Percentiles rank a stretch among this genome's conserved stretches.
Conservation (phyloP, 768 basidiomycete genomes). For the Suillus bovinus region DNA sequence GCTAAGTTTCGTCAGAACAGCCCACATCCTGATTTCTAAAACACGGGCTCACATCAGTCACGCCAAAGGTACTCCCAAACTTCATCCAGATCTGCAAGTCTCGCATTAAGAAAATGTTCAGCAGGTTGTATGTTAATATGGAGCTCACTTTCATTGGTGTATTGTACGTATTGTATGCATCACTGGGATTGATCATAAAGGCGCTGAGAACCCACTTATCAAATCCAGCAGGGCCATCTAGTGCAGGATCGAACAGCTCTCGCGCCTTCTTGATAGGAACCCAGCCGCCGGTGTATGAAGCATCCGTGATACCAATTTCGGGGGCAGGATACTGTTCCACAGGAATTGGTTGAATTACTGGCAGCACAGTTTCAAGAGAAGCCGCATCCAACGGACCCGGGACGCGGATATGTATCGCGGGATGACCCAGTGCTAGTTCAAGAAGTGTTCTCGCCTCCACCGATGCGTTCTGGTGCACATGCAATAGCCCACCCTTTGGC, state of each 20-base stretch:
- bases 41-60: slow-evolving; percentile 26
- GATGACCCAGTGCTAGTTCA: slow-evolving; percentile 37
- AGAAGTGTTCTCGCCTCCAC: slow-evolving; percentile 39
- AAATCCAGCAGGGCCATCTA: slow-evolving; percentile 44
- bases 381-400: slow-evolving; percentile 21
- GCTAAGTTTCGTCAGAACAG: slow-evolving; percentile 27
- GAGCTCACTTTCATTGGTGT: slow-evolving; percentile 37
- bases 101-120: not conserved
- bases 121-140: not conserved
- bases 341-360: slow-evolving; percentile 38
- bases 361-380: slow-evolving; percentile 28
- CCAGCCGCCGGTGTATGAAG: slow-evolving; percentile 35
- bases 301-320: slow-evolving; percentile 27
- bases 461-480: slow-evolving; percentile 45
- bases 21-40: slow-evolving; percentile 24
- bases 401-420: slow-evolving; percentile 40
- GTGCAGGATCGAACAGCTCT: slow-evolving; percentile 30
- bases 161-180: slow-evolving; percentile 44
- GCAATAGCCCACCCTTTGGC: slow-evolving; percentile 51
- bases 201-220: slow-evolving; percentile 42
- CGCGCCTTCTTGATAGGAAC: slow-evolving; percentile 38
- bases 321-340: slow-evolving; percentile 17
- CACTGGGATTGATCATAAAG: slow-evolving; percentile 42
- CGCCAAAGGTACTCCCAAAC: slow-evolving; percentile 19
- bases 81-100: slow-evolving; percentile 23